Evolutionary conservation across 805 yeast genomes (phyloP).

Genomic region (Tetrapisispora nanseiensis): DNA sequence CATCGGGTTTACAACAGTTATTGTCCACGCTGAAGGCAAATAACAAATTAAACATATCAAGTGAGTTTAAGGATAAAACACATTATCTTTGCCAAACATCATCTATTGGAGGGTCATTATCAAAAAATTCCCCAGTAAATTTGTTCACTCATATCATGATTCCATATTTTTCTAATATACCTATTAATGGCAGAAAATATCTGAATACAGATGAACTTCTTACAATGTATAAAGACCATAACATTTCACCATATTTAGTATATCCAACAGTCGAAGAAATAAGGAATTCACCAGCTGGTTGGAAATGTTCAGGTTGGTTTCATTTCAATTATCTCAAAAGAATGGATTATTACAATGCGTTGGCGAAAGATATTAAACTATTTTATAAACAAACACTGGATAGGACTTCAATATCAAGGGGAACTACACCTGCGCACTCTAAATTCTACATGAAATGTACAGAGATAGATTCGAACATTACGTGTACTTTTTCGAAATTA

Average conservation of each 20-base stretch:
- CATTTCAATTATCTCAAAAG: conserved; percentile 17
- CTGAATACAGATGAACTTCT: conserved; percentile 2
- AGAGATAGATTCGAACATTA: conserved; percentile 19
- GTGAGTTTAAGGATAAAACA: not conserved
- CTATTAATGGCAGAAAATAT: not conserved
- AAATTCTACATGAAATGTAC: conserved; percentile 54
- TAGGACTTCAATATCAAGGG: not conserved
- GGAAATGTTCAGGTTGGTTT: conserved; percentile 23
- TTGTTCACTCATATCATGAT: conserved; percentile 21
- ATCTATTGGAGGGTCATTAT: conserved; percentile 20
- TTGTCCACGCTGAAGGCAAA: conserved; percentile 3
- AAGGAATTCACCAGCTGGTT: conserved; percentile 13
- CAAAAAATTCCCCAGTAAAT: conserved; percentile 10
- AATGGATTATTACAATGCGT: conserved; percentile 9
- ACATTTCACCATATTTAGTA: conserved; percentile 16
- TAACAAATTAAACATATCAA: not conserved
- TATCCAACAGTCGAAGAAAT: conserved; percentile 24
- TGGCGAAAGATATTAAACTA: conserved; percentile 11
- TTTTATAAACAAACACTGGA: conserved; percentile 18
- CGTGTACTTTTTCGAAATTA: conserved; percentile 19
- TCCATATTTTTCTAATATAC: conserved; percentile 10
- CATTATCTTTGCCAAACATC: conserved; percentile 31
- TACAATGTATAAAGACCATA: not conserved
- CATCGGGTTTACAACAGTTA: conserved; percentile 22
- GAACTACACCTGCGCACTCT: conserved; percentile 45